Conservation (phyloP, 2,329 filamentous ascomycete genomes). For the Xylariaceae sp. region DNA sequence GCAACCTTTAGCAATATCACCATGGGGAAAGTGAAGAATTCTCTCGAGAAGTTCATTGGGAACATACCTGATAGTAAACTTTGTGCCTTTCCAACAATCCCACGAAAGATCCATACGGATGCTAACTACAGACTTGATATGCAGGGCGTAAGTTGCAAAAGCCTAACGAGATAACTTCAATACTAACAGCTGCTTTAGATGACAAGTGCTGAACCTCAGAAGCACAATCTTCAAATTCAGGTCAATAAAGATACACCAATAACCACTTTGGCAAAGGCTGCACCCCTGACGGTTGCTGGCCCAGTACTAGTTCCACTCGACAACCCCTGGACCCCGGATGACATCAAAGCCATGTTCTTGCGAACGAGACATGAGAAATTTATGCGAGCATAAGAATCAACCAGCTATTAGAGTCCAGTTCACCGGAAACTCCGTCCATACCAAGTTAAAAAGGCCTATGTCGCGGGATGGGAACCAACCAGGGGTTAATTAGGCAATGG, state of each 20-base stretch:
- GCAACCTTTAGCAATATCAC: no score
- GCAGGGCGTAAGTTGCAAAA: constrained; percentile 3
- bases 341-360: no score
- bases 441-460: no score
- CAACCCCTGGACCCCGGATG: constrained; percentile 1
- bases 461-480: no score
- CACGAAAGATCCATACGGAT: constrained; percentile 1
- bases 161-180: no score
- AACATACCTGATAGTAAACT: constrained; percentile 2
- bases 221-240: constrained; percentile 6
- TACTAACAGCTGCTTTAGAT: not conserved
- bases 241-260: constrained; percentile 3
- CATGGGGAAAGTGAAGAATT: constrained; percentile 2
- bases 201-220: not conserved
- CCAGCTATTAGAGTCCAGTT: no score
- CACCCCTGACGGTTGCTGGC: constrained; percentile 3
- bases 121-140: constrained; percentile 3
- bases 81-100: not conserved
- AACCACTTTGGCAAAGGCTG: constrained; percentile 3
- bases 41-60: constrained; percentile 1
- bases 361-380: no score
- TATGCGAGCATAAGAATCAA: no score
- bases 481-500: no score
- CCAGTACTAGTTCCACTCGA: not conserved
- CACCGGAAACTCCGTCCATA: no score